Evolutionary conservation across 73 alveolate genomes (phyloP), one percentile per base, ranked within the genome.

Genomic region (Blepharisma stoltei): DNA sequence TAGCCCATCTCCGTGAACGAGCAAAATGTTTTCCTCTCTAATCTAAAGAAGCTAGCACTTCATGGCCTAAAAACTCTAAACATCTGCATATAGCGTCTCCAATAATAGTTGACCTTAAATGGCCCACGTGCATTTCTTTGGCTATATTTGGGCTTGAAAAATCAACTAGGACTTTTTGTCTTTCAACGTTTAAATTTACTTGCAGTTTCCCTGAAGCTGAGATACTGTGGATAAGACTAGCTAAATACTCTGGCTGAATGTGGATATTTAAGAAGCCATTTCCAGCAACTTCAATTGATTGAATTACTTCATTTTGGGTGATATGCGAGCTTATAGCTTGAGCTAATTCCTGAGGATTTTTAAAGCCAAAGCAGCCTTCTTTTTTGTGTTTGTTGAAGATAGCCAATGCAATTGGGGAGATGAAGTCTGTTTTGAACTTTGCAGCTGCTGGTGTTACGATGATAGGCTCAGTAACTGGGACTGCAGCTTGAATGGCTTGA

Each of bases 81-180:
- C 96, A 88, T 70, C 99, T 85, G 94, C 99, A 94, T 20, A 92
- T 76, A 9, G 99, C 85, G 78, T 97, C 99, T 21, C 99, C 99
- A 67, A 96, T 77, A 80, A 97, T 97, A 7, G 99, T 97, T 32
- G 99, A 97, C 81, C 99, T 80, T 80, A 97, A 88, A 83, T 97
- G 99, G 46, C 99, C 99, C 43, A 97, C 99, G 85, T 97, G 99
- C 99, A 97, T 97, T 81, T 97, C 98, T 84, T 97, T 97, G 25
- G 99, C 99, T 70, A 97, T 97, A 83, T 97, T 97, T 37, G 99
- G 99, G 54, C 97, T 85, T 6, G 99, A 96, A 83, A 93, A 97
- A 81, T 97, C 99, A n/a, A 97, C 99, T 14, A 88, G 96, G 8
- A 97, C 93, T 82, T 90, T 80, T 55, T 70, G 85, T 41, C 66